Conservation (phyloP, 148 eudicot species). For the Dianthus caryophyllus region DNA sequence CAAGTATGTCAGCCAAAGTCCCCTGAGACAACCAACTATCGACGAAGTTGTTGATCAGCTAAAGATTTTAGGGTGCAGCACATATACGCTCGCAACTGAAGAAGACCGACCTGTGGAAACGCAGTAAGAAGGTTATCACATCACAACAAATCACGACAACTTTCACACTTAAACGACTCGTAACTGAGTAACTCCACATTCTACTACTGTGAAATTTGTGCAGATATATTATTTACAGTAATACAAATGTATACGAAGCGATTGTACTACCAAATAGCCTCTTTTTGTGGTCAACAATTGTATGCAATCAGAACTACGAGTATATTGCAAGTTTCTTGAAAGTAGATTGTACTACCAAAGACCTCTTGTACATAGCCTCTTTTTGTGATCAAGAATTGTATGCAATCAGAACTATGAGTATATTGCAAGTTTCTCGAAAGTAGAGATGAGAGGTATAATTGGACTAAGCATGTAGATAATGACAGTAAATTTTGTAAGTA, state of each 20-base stretch:
- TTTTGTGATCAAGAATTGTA: slow-evolving; percentile 25
- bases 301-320: slow-evolving; percentile 16
- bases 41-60: slow-evolving; percentile 75
- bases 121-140: slow-evolving; percentile 19
- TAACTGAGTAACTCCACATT: neutral
- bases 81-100: slow-evolving; percentile 30
- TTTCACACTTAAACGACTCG: slow-evolving; percentile 4
- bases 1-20: slow-evolving; percentile 65
- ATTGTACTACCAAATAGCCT: slow-evolving; percentile 27
- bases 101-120: slow-evolving; percentile 28
- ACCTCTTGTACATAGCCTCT: slow-evolving; percentile 19
- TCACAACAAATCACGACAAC: neutral
- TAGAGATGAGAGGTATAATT: neutral
- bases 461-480: slow-evolving; percentile 22
- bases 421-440: slow-evolving; percentile 9
- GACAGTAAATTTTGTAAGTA: slow-evolving; percentile 13
- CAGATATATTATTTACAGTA: slow-evolving; percentile 16
- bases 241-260: slow-evolving; percentile 16
- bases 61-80: slow-evolving; percentile 33
- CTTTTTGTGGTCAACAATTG: slow-evolving; percentile 22
- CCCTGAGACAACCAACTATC: slow-evolving; percentile 71
- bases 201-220: slow-evolving; percentile 16
- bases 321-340: slow-evolving; percentile 6
- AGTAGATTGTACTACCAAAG: slow-evolving; percentile 14
- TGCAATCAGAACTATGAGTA: slow-evolving; percentile 7